phyloP scores from a whole-genome alignment of 2,329 filamentous ascomycete species.

The Aspergillus latus region DNA sequence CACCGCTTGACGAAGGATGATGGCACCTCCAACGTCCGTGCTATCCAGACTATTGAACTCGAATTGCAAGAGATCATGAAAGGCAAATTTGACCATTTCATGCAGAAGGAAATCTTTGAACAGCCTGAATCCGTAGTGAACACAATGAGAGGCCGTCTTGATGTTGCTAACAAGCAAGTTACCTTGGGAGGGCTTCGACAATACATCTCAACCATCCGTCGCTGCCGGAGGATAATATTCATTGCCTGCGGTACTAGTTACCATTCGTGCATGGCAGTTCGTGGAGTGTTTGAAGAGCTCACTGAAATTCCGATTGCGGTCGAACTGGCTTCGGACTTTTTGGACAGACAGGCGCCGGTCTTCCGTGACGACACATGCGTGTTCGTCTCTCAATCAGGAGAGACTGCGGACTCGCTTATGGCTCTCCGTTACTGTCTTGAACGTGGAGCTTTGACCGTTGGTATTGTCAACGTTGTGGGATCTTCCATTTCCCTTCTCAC shows the following conservation, averaged over 20 bases:
- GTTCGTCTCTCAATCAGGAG: slow-evolving; percentile 97
- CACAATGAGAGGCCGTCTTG: slow-evolving; percentile 98
- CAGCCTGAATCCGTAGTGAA: slow-evolving; percentile 99
- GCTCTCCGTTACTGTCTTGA: slow-evolving; percentile 97
- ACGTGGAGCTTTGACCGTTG: slow-evolving; percentile 93
- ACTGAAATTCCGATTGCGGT: slow-evolving; percentile 97
- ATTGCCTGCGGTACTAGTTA: slow-evolving; percentile 98
- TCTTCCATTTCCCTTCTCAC: slow-evolving; percentile 98
- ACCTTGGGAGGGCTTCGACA: slow-evolving; percentile 93
- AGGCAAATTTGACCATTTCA: slow-evolving; percentile 99
- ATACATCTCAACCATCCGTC: slow-evolving; percentile 94
- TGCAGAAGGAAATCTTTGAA: slow-evolving; percentile 99
- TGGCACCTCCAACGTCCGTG: slow-evolving; percentile 92
- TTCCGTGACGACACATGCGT: slow-evolving; percentile 99
- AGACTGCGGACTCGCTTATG: slow-evolving; percentile 97
- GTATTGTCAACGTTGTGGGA: slow-evolving; percentile 97
- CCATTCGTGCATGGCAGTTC: slow-evolving; percentile 99
- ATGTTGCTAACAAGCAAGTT: slow-evolving; percentile 88
- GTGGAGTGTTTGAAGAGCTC: slow-evolving; percentile 95
- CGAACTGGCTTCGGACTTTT: slow-evolving; percentile 95
- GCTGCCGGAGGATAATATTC: slow-evolving; percentile 97
- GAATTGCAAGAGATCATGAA: slow-evolving; percentile 99
- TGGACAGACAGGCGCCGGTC: slow-evolving; percentile 92
- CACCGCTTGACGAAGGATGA: slow-evolving; percentile 97
- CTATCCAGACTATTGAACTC: slow-evolving; percentile 97